These are phyloP conservation scores for Boletus rex-veris DNA, from an alignment of 768 basidiomycete species.

Conservation along the genomic window DNA sequence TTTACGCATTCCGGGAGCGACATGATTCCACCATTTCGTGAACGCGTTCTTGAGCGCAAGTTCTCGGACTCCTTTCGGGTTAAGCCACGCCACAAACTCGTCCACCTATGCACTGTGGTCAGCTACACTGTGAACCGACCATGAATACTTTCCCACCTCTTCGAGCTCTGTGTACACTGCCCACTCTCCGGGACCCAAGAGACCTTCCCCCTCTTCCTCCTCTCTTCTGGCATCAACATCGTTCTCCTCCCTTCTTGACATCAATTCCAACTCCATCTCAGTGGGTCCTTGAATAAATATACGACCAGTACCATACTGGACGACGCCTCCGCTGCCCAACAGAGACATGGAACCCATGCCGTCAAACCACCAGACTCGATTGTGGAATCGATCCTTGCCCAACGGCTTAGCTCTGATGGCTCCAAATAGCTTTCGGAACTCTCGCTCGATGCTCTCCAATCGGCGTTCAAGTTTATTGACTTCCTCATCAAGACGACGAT, in stretches of 20 bases:
- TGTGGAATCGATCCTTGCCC: conserved; percentile 91
- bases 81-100: conserved; percentile 84
- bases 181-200: conserved; percentile 80
- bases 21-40: conserved; percentile 81
- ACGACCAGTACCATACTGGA: conserved; percentile 84
- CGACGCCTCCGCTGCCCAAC: conserved; percentile 71
- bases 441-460: conserved; percentile 85
- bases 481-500: conserved; percentile 83
- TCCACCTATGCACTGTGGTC: conserved; percentile 54
- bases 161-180: conserved; percentile 85
- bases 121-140: not conserved
- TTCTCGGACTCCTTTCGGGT: conserved; percentile 88
- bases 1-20: conserved; percentile 74
- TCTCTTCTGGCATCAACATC: conserved; percentile 55
- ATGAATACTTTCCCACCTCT: conserved; percentile 52
- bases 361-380: conserved; percentile 98
- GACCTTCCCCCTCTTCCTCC: conserved; percentile 80
- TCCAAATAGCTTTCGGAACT: conserved; percentile 87
- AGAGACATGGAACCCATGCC: conserved; percentile 85
- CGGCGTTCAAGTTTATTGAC: conserved; percentile 77
- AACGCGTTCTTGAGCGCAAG: conserved; percentile 71
- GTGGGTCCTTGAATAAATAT: conserved; percentile 92
- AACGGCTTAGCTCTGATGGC: conserved; percentile 83
- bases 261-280: conserved; percentile 71
- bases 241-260: conserved; percentile 53